Evolutionary conservation across 2,329 filamentous ascomycete species (phyloP), one percentile per base, ranked within the genome.

Genomic region (Sordariomycetes sp.): DNA sequence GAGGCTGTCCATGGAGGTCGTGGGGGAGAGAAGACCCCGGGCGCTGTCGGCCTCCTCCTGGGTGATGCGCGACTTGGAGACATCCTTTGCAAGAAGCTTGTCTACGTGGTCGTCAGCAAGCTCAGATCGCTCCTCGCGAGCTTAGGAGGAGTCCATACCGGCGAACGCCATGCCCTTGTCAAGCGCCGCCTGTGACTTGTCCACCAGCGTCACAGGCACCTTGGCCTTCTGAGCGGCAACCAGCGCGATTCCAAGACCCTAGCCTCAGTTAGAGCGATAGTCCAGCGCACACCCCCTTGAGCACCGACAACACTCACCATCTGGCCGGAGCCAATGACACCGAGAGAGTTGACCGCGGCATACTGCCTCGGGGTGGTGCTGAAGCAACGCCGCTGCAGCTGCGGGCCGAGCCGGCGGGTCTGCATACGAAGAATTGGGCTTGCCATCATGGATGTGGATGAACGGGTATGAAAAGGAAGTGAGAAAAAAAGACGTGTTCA

Each of bases 191-290:
- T 95, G 84, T 12, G 87, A 94, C 60, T 74, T 87, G 70, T 99
- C 94, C 60, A 99, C 81, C 48, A 99, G 70, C 12, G 82, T 90
- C 13, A 99, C 92, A 2, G 90, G 87, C 0, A 99, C 81, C 60
- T 84, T 77, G 51, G 92, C 92, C 69, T 77, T 90, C 62, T 89
- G 85, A 51, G 92, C 90, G 55, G 92, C 94, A 53, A 99, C 92
- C 17, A 99, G 82, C 55, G 94, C 94, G 69, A 99, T 99, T 59
- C 94, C 94, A 52, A 99, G 76, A 59, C 94, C 94, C 92, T 97
- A 64, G 51, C 15, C 39, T 51, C 17, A 35, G 67, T 67, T 48
- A 64, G 62, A 52, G 12, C 13, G 3, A 25, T 13, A 52, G 15
- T 39, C 52, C 54, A 35, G n/a, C 2, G 17, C 25, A 32, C 8